phyloP scores from a whole-genome alignment of 257 asterid species.

The Solanum corneliomulleri region DNA sequence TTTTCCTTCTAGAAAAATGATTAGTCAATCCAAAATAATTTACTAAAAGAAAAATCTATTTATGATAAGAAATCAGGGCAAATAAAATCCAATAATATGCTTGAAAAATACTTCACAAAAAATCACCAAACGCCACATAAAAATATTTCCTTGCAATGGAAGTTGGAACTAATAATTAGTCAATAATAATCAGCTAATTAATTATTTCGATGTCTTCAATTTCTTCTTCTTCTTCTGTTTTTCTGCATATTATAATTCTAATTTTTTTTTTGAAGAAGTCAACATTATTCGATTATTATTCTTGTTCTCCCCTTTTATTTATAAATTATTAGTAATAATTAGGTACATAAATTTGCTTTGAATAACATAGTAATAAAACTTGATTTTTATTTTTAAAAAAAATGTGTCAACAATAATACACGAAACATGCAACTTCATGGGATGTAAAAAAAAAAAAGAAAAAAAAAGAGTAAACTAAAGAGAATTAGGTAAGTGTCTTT shows the following conservation, averaged over 20 bases:
- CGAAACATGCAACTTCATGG: background rate
- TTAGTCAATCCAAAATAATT: too few species aligned
- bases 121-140: background rate
- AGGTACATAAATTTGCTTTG: background rate
- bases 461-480: background rate
- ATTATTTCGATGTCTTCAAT: background rate
- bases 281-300: background rate
- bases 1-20: too few species aligned
- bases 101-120: background rate
- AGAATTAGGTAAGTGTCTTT: background rate
- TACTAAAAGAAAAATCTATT: too few species aligned
- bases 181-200: background rate
- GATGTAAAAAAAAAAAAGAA: too few species aligned
- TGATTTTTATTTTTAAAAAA: background rate
- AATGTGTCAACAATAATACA: background rate
- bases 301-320: background rate
- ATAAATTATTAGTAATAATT: background rate
- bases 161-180: background rate
- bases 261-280: background rate
- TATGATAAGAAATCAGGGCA: too few species aligned
- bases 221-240: background rate
- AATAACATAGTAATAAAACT: background rate
- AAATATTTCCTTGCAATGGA: background rate
- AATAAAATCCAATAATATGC: background rate
- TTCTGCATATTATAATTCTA: background rate